A percentile compares a stretch with the other conserved stretches of the same genome.
These are phyloP conservation scores for Chaetomiaceae sp. DNA, from an alignment of 2,329 filamentous ascomycete species.

Conservation along the genomic window DNA sequence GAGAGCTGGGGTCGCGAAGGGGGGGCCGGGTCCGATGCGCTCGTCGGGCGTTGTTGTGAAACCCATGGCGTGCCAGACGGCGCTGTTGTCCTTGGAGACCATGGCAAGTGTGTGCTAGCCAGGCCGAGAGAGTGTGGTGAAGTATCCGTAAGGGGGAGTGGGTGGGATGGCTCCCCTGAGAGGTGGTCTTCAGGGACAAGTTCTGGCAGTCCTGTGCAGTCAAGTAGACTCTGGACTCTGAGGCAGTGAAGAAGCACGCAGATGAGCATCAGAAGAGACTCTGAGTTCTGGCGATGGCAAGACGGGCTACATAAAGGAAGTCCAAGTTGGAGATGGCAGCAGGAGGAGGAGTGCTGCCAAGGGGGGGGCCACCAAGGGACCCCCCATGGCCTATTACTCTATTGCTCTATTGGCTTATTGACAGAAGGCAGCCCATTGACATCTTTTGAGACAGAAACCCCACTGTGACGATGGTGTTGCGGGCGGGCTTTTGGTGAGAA, in stretches of 20 bases:
- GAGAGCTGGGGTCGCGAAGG: conserved; percentile 28
- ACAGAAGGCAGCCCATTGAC: conserved; percentile 10
- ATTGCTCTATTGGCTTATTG: conserved; percentile 17
- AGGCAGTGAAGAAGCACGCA: background rate
- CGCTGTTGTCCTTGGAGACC: conserved; percentile 10
- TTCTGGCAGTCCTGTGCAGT: background rate
- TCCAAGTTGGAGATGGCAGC: background rate
- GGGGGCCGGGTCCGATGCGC: conserved; percentile 20
- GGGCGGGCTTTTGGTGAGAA: background rate
- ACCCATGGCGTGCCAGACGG: conserved; percentile 11
- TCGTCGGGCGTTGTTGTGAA: conserved; percentile 26
- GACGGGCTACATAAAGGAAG: conserved; percentile 5
- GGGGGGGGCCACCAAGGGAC: background rate
- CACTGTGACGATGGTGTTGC: conserved; percentile 13
- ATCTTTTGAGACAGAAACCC: conserved; percentile 3
- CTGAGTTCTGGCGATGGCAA: conserved; percentile 1
- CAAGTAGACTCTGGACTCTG: background rate
- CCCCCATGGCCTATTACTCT: conserved; percentile 14
- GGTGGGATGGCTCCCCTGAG: background rate
- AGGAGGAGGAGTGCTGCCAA: background rate
- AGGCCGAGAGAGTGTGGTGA: background rate
- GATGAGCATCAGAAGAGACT: background rate
- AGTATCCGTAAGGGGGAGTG: background rate
- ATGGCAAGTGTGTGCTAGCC: too few relatives aligned
- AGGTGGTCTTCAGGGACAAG: background rate